Base-by-base conservation (phyloP, 176 grass and related monocot genomes). In the Thinopyrum elongatum region DNA sequence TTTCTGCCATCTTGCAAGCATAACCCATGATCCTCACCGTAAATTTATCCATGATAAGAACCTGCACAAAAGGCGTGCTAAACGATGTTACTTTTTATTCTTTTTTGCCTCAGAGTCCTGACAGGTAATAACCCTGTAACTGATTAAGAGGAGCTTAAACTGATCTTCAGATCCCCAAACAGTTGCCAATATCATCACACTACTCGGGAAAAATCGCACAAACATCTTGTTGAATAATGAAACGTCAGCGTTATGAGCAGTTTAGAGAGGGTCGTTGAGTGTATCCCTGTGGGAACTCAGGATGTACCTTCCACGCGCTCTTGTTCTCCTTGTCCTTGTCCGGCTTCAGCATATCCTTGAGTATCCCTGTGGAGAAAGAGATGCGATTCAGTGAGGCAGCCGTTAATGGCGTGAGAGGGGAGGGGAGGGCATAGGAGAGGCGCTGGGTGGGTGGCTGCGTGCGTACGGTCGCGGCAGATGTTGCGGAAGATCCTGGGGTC, bases 1-100 rank as follows among this genome's bases (percentile, higher is more conserved):
- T 98, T 83, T 98, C 97, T 12, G 97, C 88, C 97, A 98, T 98
- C 86, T 98, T 96, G 90, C 93, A 98, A 67, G 93, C 86, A 75
- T 80, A 95, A 63, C 74, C 91, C 88, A 98, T 98, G 74, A 98
- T 90, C 80, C 77, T 98, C 65, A 98, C 90, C 0, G 97, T 98
- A 75, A 98, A 88, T 84, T 91, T 98, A 70, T 98, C 97, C 97
- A 98, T 98, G 77, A 98, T 98, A 55, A 98, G 94, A 84, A 98
- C 92, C 97, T 98, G 82, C 57, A 67, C 21, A 65, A 9, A 57
- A 70, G 21, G 60, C 70, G 79, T 70, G 41, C 22, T 30, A 75
- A 51, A 49, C 17, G 9, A 4, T 8, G 15, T 28, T 49, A 47
- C n/a, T 4, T 1, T 27, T 27, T 14, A 14, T 74, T 51, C 8